A percentile compares a stretch with the other conserved stretches of the same genome.
phyloP scores from a whole-genome alignment of 2,329 filamentous ascomycete genomes.

The Fusarium marasasianum region DNA sequence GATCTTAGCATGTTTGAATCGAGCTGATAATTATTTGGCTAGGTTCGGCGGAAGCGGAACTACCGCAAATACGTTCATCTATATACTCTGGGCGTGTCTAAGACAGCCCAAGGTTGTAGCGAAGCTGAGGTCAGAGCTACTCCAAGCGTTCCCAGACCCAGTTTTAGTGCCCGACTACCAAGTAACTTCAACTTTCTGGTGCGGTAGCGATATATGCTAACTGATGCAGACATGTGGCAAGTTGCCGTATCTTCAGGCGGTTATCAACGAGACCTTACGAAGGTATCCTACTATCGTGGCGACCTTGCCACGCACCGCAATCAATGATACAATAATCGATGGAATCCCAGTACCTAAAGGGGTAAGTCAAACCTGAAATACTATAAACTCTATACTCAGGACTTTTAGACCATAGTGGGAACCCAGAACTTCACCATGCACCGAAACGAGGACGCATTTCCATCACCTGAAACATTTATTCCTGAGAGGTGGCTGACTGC shows the following conservation, averaged over 20 bases:
- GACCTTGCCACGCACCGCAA: background rate
- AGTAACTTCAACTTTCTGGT: background rate
- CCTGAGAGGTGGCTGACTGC: background rate
- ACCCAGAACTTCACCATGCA: background rate
- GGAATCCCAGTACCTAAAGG: background rate
- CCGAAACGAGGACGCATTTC: background rate
- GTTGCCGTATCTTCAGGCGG: background rate
- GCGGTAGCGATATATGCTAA: too few relatives aligned
- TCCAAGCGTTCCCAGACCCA: background rate
- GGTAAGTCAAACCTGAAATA: background rate
- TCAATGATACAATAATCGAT: background rate
- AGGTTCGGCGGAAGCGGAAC: background rate
- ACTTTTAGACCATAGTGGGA: background rate
- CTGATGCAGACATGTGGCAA: background rate
- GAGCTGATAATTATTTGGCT: background rate
- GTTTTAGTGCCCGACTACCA: background rate
- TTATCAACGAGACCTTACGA: background rate
- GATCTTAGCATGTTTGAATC: background rate
- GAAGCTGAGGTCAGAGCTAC: background rate
- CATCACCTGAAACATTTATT: background rate
- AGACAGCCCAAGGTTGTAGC: background rate
- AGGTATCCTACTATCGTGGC: background rate
- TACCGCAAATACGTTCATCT: background rate
- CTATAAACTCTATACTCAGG: background rate
- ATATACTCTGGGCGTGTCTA: background rate